phyloP scores from a whole-genome alignment of 176 grass and related monocot genomes.

The Carex parvula region DNA sequence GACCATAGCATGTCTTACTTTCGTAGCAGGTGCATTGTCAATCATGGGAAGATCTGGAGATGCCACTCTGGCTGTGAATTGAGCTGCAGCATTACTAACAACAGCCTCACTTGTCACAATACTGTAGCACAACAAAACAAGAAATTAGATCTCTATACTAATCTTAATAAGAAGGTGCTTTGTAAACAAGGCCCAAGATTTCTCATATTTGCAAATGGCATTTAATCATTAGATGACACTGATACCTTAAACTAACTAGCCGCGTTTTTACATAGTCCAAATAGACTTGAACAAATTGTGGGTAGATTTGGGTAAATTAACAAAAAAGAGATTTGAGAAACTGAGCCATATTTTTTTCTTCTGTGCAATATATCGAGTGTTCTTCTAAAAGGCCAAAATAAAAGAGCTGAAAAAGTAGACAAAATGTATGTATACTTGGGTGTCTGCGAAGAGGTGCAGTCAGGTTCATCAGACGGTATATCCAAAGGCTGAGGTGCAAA shows the following conservation, averaged over 20 bases:
- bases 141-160: neutral
- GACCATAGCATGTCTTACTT: conserved; percentile 36
- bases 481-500: conserved; percentile 61
- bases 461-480: conserved; percentile 46
- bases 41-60: conserved; percentile 51
- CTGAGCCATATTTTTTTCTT: neutral
- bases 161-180: neutral
- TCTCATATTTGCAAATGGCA: neutral
- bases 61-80: conserved; percentile 42
- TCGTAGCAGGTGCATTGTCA: conserved; percentile 37
- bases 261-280: neutral
- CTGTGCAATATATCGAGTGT: neutral
- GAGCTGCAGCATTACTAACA: conserved; percentile 35
- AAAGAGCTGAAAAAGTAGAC: neutral
- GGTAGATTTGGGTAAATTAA: neutral
- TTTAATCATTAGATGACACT: neutral
- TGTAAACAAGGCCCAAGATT: neutral
- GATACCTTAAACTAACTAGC: neutral
- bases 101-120: conserved; percentile 36
- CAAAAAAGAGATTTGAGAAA: neutral
- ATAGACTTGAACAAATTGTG: neutral
- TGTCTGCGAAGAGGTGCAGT: conserved; percentile 45
- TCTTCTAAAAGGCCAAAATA: neutral
- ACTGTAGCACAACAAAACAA: conserved; percentile 39
- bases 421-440: conserved; percentile 35